These are phyloP conservation scores for Pythium plurisporium DNA, from an alignment of 352 stramenopile species.

Conservation along the genomic window DNA sequence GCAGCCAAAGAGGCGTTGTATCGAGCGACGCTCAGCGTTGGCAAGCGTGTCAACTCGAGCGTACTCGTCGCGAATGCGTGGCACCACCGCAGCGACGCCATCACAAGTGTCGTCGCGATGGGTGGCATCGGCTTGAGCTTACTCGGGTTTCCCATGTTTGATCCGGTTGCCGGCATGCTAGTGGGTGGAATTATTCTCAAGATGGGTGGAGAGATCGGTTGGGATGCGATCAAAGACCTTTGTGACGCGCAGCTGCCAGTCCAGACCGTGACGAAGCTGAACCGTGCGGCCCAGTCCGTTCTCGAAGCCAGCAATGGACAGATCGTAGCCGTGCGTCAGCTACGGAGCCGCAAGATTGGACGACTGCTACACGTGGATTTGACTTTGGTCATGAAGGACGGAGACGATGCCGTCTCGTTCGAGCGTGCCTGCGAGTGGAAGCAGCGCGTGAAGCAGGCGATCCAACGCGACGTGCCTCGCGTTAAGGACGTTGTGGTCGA, in stretches of 20 bases:
- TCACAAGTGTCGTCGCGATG: conserved; percentile 78
- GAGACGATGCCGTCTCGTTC: conserved; percentile 23
- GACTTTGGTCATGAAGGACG: conserved; percentile 39
- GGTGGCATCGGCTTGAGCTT: conserved; percentile 60
- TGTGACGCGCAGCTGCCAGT: conserved; percentile 54
- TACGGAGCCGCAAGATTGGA: conserved; percentile 56
- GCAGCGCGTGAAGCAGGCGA: conserved; percentile 42
- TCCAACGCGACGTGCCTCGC: conserved; percentile 38
- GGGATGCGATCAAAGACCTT: conserved; percentile 50
- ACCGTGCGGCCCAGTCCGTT: conserved; percentile 33
- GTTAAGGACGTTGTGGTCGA: conserved; percentile 67
- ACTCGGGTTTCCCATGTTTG: conserved; percentile 53
- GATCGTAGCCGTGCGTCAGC: conserved; percentile 37
- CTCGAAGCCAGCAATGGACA: conserved; percentile 37
- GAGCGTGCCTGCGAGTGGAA: conserved; percentile 53
- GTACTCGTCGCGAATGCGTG: conserved; percentile 96
- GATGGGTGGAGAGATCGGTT: conserved; percentile 70
- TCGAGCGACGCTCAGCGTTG: conserved; percentile 88
- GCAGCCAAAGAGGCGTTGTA: conserved; percentile 91
- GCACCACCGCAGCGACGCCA: conserved; percentile 88
- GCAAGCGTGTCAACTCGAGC: conserved; percentile 84
- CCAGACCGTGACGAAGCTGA: conserved; percentile 32
- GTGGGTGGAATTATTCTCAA: conserved; percentile 76
- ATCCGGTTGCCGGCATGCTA: conserved; percentile 61
- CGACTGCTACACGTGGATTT: conserved; percentile 59